These are phyloP conservation scores for Ambrosiella beaveri DNA, from an alignment of 2,329 filamentous ascomycete species.

Conservation along the genomic window DNA sequence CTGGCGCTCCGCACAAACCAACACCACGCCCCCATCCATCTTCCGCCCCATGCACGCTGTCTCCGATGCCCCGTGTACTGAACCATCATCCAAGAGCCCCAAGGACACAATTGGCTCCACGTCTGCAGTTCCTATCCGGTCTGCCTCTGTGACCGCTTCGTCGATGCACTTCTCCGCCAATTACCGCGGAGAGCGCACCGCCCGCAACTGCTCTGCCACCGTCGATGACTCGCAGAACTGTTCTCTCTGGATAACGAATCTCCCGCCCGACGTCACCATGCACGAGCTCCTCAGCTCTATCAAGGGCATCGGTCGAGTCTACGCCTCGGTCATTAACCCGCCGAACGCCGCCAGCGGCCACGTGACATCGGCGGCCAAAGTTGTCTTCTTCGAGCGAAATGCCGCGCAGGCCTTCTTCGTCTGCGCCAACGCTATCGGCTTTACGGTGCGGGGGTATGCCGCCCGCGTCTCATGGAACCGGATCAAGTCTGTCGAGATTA, in stretches of 20 bases:
- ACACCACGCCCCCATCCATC: neutral
- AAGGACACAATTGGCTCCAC: too few species aligned
- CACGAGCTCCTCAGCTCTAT: slow-evolving; percentile 28
- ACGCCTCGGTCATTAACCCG: slow-evolving; percentile 33
- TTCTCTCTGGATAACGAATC: slow-evolving; percentile 34
- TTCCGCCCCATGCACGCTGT: slow-evolving; percentile 10
- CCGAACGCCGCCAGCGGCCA: slow-evolving; percentile 23
- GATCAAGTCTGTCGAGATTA: slow-evolving; percentile 24
- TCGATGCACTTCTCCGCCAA: slow-evolving; percentile 18
- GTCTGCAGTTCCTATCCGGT: neutral
- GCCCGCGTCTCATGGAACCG: slow-evolving; percentile 31
- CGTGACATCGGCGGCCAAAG: slow-evolving; percentile 27
- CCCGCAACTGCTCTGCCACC: slow-evolving; percentile 24
- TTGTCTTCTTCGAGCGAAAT: slow-evolving; percentile 29
- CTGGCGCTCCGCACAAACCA: neutral
- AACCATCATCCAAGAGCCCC: neutral
- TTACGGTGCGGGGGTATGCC: slow-evolving; percentile 22
- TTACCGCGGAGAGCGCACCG: slow-evolving; percentile 24
- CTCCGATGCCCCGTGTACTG: neutral
- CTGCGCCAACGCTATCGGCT: slow-evolving; percentile 16
- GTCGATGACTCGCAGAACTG: slow-evolving; percentile 29
- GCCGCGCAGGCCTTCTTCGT: slow-evolving; percentile 22
- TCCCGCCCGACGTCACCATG: slow-evolving; percentile 27
- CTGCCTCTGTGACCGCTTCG: slow-evolving; percentile 13
- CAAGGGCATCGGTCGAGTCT: slow-evolving; percentile 31